Conservation (phyloP, 306 rosid genomes). For the Trifolium fragiferum region DNA sequence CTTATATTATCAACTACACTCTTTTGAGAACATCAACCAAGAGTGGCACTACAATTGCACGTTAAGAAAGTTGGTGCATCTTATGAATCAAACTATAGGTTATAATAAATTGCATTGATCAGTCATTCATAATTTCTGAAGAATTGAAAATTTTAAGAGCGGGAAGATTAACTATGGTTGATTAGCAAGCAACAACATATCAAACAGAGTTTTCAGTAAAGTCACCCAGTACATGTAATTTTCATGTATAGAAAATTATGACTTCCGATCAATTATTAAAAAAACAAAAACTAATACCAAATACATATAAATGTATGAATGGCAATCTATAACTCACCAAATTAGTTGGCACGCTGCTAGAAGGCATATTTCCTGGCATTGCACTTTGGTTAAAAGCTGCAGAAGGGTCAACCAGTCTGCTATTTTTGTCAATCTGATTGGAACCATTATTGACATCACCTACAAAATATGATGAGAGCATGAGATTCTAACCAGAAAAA, state of each 20-base stretch:
- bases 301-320: slow-evolving; percentile 26
- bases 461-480: slow-evolving; percentile 48
- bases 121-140: slow-evolving; percentile 22
- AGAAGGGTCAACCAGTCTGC: slow-evolving; percentile 50
- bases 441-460: slow-evolving; percentile 52
- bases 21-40: slow-evolving; percentile 27
- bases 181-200: background rate
- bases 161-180: slow-evolving; percentile 24
- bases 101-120: slow-evolving; percentile 10
- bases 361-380: slow-evolving; percentile 49
- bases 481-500: slow-evolving; percentile 35
- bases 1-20: slow-evolving; percentile 27
- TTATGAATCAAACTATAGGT: slow-evolving; percentile 8
- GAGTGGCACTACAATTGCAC: slow-evolving; percentile 12
- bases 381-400: slow-evolving; percentile 46
- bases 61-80: slow-evolving; percentile 9
- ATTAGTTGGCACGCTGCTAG: slow-evolving; percentile 48
- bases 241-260: slow-evolving; percentile 9
- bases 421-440: slow-evolving; percentile 55
- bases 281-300: slow-evolving; percentile 10
- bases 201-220: slow-evolving; percentile 13
- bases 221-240: slow-evolving; percentile 35
- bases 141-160: slow-evolving; percentile 19
- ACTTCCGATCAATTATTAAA: slow-evolving; percentile 44
- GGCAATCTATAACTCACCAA: slow-evolving; percentile 58